phyloP scores from a whole-genome alignment of 2,329 filamentous ascomycete species.

The Phyllosticta citrichinensis region DNA sequence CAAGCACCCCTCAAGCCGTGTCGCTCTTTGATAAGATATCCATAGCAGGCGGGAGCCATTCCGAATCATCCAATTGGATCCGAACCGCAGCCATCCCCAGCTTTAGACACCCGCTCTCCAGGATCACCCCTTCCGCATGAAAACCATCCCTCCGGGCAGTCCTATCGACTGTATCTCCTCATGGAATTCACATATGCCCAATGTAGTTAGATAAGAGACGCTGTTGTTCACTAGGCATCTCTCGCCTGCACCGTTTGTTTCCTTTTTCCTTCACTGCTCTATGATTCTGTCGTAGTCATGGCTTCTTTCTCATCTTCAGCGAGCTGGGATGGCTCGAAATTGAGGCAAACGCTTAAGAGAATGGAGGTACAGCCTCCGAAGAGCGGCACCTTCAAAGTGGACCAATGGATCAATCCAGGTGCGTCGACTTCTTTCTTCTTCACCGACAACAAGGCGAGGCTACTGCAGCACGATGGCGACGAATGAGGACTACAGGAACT shows the following conservation, averaged over 20 bases:
- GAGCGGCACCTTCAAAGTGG: neutral
- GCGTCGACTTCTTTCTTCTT: neutral
- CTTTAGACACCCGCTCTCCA: neutral
- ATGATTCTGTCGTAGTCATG: neutral
- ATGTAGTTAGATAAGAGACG: neutral
- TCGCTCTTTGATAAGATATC: neutral
- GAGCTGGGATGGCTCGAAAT: neutral
- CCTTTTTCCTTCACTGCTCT: neutral
- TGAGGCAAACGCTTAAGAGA: neutral
- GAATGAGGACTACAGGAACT: neutral
- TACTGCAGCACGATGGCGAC: neutral
- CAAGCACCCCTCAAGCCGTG: neutral
- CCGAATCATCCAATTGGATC: neutral
- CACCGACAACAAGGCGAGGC: neutral
- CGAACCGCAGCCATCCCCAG: neutral
- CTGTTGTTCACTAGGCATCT: neutral
- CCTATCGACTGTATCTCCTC: neutral
- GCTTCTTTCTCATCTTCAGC: neutral
- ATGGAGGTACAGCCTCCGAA: neutral
- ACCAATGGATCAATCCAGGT: neutral
- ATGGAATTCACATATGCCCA: neutral
- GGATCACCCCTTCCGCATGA: neutral
- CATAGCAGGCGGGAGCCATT: neutral
- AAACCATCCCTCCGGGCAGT: neutral
- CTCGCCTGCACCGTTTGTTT: neutral